Base-by-base conservation (phyloP, 768 basidiomycete species). In the Russula abietina region DNA sequence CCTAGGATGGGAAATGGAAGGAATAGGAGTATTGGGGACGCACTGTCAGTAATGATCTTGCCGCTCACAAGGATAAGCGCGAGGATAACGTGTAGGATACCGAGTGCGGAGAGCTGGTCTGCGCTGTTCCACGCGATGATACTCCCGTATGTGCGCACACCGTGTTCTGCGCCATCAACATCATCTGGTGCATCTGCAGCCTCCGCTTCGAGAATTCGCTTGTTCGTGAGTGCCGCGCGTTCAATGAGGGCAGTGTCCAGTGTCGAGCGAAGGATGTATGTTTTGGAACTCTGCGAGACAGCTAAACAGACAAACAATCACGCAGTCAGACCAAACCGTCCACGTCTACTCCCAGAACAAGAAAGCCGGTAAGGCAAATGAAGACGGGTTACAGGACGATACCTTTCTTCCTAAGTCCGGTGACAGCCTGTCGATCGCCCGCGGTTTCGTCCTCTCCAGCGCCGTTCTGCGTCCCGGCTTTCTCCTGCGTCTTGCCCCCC, bases 31-130 rank as follows among this genome's bases (percentile, higher is more conserved):
- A n/a, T 5, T 17, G 22, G 57, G 55, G 3, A 77, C 87, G 69
- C 69, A 94, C 94, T 73, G 69, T 97, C 93, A 30, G 79, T 77
- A 19, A 97, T 78, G 16, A 83, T 80, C 11, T 88, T 77, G 50
- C 91, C 91, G 66, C 83, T 86, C 49, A 88, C 88, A n/a, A 98
- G 78, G 52, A 98, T 85, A 26, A 97, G 76, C 0, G 88, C 84
- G 10, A 98, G 82, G 41, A 98, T 80, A 17, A 91, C 83, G 59
- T 92, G 88, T 16, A 94, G 78, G 5, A 97, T 73, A 9, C 93
- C 95, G 26, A 89, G 71, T 2, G 81, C 70, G 2, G 81, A 86
- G 1, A 92, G 76, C 65, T 94, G 81, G 70, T 93, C 85, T 12
- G 77, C 71, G 57, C 75, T 77, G 62, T 82, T 87, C 87, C 89